Evolutionary conservation across 2,329 filamentous ascomycete genomes (phyloP).

Genomic region (Fusarium lateritium): DNA sequence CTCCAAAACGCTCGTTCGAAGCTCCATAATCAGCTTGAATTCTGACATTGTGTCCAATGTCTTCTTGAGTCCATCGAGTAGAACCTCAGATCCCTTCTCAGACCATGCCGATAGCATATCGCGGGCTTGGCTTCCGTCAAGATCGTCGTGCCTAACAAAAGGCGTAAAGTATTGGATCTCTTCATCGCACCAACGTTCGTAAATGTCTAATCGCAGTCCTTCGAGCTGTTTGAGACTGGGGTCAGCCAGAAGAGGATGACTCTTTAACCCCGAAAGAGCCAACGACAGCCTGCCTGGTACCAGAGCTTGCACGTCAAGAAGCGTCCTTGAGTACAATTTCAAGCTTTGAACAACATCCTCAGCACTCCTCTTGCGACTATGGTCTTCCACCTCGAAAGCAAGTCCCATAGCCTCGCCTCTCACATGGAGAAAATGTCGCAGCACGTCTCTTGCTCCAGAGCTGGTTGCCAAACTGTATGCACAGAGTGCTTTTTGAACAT

Average conservation of each 20-base stretch:
- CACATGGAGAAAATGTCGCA: constrained; percentile 83
- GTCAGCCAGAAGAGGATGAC: constrained; percentile 80
- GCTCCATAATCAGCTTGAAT: constrained; percentile 76
- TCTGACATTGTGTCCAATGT: constrained; percentile 73
- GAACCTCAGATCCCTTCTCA: constrained; percentile 68
- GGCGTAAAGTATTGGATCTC: constrained; percentile 89
- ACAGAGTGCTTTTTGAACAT: constrained; percentile 80
- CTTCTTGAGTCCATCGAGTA: constrained; percentile 74
- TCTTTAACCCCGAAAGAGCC: constrained; percentile 77
- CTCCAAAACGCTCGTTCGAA: constrained; percentile 79
- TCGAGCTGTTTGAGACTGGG: constrained; percentile 74
- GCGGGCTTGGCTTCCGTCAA: constrained; percentile 72
- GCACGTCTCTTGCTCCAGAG: constrained; percentile 82
- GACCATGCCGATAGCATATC: constrained; percentile 77
- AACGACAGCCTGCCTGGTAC: constrained; percentile 81
- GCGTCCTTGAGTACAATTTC: constrained; percentile 80
- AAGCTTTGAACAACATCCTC: constrained; percentile 75
- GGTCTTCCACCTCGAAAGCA: constrained; percentile 69
- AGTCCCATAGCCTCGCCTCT: constrained; percentile 77
- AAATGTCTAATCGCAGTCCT: constrained; percentile 82
- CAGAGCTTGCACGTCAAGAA: constrained; percentile 82
- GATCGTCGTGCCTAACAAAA: constrained; percentile 86
- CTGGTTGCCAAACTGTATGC: constrained; percentile 88
- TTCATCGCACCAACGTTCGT: constrained; percentile 84
- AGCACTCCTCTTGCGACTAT: constrained; percentile 56